A percentile compares a stretch with the other conserved stretches of the same genome.
Conservation (phyloP, 306 rosid species). For the Nissolia schottii region DNA sequence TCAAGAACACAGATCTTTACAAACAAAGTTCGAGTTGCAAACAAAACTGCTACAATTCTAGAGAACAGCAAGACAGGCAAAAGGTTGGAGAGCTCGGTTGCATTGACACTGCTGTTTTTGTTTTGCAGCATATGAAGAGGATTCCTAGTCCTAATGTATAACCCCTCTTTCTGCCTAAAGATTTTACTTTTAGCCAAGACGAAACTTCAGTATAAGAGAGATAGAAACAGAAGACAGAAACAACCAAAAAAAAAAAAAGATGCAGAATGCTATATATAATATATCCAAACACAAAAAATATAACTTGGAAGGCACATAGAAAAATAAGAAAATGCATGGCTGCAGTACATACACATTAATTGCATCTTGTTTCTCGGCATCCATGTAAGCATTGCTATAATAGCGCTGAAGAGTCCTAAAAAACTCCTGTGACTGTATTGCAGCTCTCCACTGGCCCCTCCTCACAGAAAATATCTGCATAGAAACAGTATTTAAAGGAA, state of each 20-base stretch:
- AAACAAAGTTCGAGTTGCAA: neutral
- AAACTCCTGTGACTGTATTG: conserved; percentile 95
- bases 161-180: neutral
- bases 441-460: conserved; percentile 98
- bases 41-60: neutral
- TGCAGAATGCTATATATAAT: neutral
- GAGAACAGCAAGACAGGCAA: neutral
- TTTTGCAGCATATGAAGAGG: conserved; percentile 15
- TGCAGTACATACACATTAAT: conserved; percentile 63
- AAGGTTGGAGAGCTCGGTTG: conserved; percentile 7
- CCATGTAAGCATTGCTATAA: conserved; percentile 84
- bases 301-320: neutral
- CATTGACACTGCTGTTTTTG: neutral
- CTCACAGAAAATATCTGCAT: conserved; percentile 86
- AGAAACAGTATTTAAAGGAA: neutral
- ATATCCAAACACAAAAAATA: conserved; percentile 6
- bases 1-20: neutral
- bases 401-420: conserved; percentile 90
- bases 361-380: conserved; percentile 84
- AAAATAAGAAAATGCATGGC: neutral
- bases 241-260: conserved; percentile 1
- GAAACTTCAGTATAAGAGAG: conserved; percentile 4
- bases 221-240: neutral
- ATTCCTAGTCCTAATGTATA: neutral
- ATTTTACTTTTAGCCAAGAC: neutral